These are phyloP conservation scores for Ustilago vetiveriae DNA, from an alignment of 1,284 basidiomycete species.

Conservation along the genomic window DNA sequence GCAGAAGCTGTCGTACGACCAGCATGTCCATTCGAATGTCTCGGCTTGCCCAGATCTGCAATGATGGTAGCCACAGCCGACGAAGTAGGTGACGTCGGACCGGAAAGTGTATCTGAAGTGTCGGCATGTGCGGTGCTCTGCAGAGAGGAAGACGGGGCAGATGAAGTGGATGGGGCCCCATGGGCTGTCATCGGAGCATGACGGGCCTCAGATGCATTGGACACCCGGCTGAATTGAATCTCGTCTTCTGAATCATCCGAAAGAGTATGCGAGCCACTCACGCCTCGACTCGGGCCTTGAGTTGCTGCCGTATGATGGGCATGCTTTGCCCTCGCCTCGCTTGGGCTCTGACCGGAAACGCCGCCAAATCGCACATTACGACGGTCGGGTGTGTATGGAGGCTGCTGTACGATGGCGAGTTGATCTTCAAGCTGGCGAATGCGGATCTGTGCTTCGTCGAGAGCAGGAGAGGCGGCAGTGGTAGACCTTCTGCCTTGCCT, in stretches of 20 bases:
- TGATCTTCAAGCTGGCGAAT: slow-evolving; percentile 19
- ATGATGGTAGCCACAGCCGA: slow-evolving; percentile 20
- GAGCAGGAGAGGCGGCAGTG: neutral
- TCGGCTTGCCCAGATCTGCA: slow-evolving; percentile 9
- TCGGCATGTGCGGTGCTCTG: neutral
- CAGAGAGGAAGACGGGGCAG: no score
- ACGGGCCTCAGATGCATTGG: no score
- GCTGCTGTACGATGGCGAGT: neutral
- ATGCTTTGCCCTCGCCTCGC: no score
- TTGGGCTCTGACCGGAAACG: no score
- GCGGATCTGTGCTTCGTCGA: slow-evolving; percentile 6
- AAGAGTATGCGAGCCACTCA: slow-evolving; percentile 2
- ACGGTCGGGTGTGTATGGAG: neutral
- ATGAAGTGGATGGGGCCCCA: no score
- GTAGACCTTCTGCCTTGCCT: neutral
- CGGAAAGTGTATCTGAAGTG: no score
- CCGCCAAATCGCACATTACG: neutral
- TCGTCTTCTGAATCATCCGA: slow-evolving; percentile 4
- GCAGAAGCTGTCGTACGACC: neutral
- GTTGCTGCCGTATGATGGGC: no score
- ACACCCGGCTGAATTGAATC: neutral
- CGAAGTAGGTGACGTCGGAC: slow-evolving; percentile 11
- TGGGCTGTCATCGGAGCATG: no score
- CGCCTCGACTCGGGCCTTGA: no score
- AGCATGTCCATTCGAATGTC: neutral